These are phyloP conservation scores for Polygonum aviculare DNA, from an alignment of 148 eudicot genomes.

Conservation along the genomic window DNA sequence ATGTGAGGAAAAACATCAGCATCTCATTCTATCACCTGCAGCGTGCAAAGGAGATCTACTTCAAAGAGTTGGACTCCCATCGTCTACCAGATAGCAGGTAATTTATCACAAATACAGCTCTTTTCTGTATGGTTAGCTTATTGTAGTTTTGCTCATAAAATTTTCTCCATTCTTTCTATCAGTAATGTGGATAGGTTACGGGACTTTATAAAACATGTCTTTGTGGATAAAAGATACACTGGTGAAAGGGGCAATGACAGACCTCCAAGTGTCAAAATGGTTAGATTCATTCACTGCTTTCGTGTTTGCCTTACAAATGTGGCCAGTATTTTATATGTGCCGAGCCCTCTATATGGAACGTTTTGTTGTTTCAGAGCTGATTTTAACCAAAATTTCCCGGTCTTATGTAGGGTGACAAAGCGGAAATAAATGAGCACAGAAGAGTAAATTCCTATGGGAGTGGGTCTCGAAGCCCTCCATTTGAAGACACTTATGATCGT, in stretches of 20 bases:
- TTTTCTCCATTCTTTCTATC: conserved; percentile 11
- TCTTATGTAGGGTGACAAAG: conserved; percentile 63
- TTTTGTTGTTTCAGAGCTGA: background rate
- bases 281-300: conserved; percentile 14
- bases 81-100: conserved; percentile 90
- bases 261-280: conserved; percentile 65
- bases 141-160: background rate
- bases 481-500: conserved; percentile 50
- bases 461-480: conserved; percentile 81
- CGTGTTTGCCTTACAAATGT: background rate
- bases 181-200: conserved; percentile 84
- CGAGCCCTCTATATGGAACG: background rate
- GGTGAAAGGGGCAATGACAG: conserved; percentile 72
- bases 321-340: background rate
- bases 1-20: background rate
- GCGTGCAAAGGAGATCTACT: conserved; percentile 81
- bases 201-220: conserved; percentile 85
- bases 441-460: conserved; percentile 44
- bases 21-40: conserved; percentile 15
- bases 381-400: conserved; percentile 10
- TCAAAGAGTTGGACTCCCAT: conserved; percentile 89
- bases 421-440: conserved; percentile 45
- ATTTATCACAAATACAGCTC: background rate
- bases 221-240: conserved; percentile 81
- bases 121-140: background rate